Base-by-base conservation (phyloP, 805 yeast species). In the Saccharomyces cerevisiae region DNA sequence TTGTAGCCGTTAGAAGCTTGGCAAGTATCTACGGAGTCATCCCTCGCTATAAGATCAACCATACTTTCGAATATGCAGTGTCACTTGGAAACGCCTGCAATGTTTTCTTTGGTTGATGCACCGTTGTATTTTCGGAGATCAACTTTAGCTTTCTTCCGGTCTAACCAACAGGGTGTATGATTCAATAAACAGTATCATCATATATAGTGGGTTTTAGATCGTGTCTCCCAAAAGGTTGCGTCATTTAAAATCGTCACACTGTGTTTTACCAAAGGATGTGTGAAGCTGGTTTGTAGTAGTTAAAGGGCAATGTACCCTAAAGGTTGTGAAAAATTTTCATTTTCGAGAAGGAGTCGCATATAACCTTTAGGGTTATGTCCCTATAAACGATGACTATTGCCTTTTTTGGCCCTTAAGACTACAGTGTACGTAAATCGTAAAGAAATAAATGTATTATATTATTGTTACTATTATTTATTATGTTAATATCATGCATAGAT, bases 1-100 rank as follows among this genome's bases (percentile, higher is more conserved):
- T 77, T 69, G 58, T 74, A 79, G 10, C 76, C 82, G 57, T 73
- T 78, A 3, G 63, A 70, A 4, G 64, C 56, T 0, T 66, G 70
- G 65, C 84, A 81, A 14, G 65, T 63, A 28, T 67, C 71, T 55
- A 28, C 6, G 49, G 29, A 22, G 22, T 52, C 74, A 9, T 60
- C 64, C 50, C 57, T 53, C 49, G 46, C 26, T 31, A 56, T 29
- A 30, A 59, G 50, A 13, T 51, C 46, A 26, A 51, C 21, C 41
- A 53, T 46, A 17, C 4, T 36, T 36, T 17, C 11, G 8, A 17
- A 36, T 36, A 17, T 21, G 43, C 24, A 3, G 24, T 36, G 17
- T 17, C 41, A 17, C 43, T 17, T 17, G 17, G 17, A 36, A 36
- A 17, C 24, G 11, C 5, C 43, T 36, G 6, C 43, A 4, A 8